Evolutionary conservation across 177 flowering plant genomes (phyloP).

Genomic region (Vitis hybrid): DNA sequence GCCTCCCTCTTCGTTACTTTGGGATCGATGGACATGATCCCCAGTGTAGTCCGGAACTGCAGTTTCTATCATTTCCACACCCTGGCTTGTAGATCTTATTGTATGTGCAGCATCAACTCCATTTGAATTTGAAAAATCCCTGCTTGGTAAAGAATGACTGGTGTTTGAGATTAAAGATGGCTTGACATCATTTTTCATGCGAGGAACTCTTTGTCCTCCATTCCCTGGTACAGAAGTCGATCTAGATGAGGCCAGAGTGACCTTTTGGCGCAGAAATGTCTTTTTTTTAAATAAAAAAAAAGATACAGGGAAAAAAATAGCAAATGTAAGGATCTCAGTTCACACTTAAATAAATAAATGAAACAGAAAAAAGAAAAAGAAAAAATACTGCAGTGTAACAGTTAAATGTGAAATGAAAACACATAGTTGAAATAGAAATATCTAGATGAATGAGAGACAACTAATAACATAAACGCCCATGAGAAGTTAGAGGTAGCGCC

Average conservation of each 20-base stretch:
- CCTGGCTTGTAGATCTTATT: neutral
- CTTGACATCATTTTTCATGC: slow-evolving; percentile 25
- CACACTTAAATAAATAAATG: neutral
- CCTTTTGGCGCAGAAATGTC: slow-evolving; percentile 94
- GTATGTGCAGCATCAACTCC: slow-evolving; percentile 1
- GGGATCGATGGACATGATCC: neutral
- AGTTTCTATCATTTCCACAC: slow-evolving; percentile 8
- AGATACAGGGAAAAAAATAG: neutral
- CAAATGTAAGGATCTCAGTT: neutral
- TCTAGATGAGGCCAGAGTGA: slow-evolving; percentile 56
- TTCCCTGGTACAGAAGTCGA: slow-evolving; percentile 17
- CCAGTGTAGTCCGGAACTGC: neutral
- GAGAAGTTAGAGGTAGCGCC: no score
- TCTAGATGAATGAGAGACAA: no score
- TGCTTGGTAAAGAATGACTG: slow-evolving; percentile 8
- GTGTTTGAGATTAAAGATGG: slow-evolving; percentile 7
- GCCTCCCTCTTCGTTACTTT: neutral
- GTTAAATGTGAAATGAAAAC: no score
- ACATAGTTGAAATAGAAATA: no score
- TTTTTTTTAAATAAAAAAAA: slow-evolving; percentile 9
- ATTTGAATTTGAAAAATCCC: slow-evolving; percentile 2
- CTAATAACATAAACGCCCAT: no score
- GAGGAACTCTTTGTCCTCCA: slow-evolving; percentile 24
- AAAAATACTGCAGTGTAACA: no score
- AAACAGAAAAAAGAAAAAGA: no score